Evolutionary conservation across 805 yeast genomes (phyloP).

Genomic region (Candida piceae): DNA sequence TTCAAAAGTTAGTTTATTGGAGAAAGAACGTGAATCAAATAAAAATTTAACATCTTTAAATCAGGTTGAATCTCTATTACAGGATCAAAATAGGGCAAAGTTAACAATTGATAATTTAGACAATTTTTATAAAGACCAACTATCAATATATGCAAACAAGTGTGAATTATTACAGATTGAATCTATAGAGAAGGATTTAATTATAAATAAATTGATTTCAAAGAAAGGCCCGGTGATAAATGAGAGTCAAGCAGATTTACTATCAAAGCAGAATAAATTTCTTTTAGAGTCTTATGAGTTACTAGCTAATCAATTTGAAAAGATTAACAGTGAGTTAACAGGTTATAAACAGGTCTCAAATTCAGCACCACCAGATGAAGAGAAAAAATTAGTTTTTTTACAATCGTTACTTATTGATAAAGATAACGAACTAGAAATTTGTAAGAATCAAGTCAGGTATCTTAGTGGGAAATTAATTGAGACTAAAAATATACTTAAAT

Average conservation of each 20-base stretch:
- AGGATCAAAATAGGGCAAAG: not conserved
- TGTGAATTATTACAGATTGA: not conserved
- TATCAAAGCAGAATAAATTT: slow-evolving; percentile 1
- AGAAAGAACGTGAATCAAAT: too few relatives aligned
- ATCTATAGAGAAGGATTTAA: not conserved
- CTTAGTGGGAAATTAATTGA: not conserved
- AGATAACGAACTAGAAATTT: slow-evolving; percentile 7
- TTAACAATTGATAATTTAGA: slow-evolving; percentile 8
- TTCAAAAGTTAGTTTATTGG: not conserved
- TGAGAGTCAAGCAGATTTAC: not conserved
- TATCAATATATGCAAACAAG: not conserved
- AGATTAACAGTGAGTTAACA: too few relatives aligned
- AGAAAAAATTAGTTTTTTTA: not conserved
- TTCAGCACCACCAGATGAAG: not conserved
- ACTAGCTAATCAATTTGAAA: too few relatives aligned
- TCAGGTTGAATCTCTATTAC: not conserved
- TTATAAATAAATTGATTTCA: not conserved
- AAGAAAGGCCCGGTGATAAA: not conserved
- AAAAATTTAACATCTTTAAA: not conserved
- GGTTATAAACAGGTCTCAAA: slow-evolving; percentile 4
- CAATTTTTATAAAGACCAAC: slow-evolving; percentile 4
- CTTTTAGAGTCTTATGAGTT: slow-evolving; percentile 10
- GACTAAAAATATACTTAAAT: too few relatives aligned
- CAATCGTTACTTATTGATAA: slow-evolving; percentile 9
- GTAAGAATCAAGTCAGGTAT: not conserved